Base-by-base conservation (phyloP, 2,329 filamentous ascomycete species). In the Calonectria honghensis region DNA sequence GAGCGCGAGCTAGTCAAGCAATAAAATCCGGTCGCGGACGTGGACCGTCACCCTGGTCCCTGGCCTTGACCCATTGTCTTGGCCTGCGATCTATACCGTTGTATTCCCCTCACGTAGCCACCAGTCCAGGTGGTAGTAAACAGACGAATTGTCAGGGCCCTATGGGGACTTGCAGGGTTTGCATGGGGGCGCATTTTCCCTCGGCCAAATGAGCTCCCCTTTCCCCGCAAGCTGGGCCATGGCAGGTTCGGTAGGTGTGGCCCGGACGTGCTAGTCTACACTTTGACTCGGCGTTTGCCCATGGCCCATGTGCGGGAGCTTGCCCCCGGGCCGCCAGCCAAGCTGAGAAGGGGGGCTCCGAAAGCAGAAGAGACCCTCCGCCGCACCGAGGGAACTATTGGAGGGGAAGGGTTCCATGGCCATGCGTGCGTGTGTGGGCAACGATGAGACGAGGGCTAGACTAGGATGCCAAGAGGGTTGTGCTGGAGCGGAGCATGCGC, bases 1-100 rank as follows among this genome's bases (percentile, higher is more conserved):
- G 63, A 52, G 76, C n/a, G 57, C 32, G 57, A 32, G 57, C 32
- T 61, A 61, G 32, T 61, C n/a, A 27, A 61, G 57, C 16, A 68
- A 70, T 32, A 74, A 70, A 63, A 73, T 71, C 76, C 68, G 75
- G 75, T 74, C 76, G 78, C 79, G 77, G 79, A 75, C 77, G 78
- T 48, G 48, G 29, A 76, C 76, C 77, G 71, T 78, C 39, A 70
- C 72, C 72, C 70, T 72, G 72, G 66, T 41, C n/a, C 16, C 72
- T 63, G 45, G 57, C 50, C 35, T 61, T 61, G 57, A 39, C 35
- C 57, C 57, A 48, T 48, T 61, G 57, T 61, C 57, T 39, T 61
- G 57, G 57, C 57, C 54, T n/a, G 32, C 72, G 64, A 71, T 69
- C 41, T 73, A 31, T 52, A 37, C 57, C 57, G 57, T 61, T 61